Evolutionary conservation across 2,329 filamentous ascomycete species (phyloP).

Genomic region (Fusarium compactum): DNA sequence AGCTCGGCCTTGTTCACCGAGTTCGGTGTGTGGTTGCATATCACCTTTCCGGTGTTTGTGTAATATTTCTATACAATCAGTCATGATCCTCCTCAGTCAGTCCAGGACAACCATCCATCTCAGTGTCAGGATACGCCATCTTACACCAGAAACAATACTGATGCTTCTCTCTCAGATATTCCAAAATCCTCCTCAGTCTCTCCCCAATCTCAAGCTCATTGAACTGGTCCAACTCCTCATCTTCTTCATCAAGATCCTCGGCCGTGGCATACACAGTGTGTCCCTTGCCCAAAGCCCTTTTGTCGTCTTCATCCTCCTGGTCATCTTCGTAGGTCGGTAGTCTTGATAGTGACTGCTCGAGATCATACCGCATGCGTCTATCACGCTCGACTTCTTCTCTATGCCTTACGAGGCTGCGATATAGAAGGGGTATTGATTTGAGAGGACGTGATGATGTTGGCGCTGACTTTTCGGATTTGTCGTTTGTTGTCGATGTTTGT

Average conservation of each 20-base stretch:
- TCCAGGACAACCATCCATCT: conserved; percentile 91
- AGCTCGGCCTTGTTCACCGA: not conserved
- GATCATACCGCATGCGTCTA: conserved; percentile 71
- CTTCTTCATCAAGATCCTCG: conserved; percentile 80
- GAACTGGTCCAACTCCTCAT: conserved; percentile 84
- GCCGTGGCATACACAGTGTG: conserved; percentile 68
- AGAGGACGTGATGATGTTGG: conserved; percentile 64
- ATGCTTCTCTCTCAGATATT: conserved; percentile 76
- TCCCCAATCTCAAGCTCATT: conserved; percentile 75
- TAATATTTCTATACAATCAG: conserved; percentile 31
- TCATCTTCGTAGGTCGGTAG: conserved; percentile 77
- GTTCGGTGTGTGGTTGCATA: not conserved
- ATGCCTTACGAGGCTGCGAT: conserved; percentile 78
- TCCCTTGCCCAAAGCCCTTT: conserved; percentile 72
- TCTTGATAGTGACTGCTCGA: conserved; percentile 72
- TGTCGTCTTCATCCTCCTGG: conserved; percentile 79
- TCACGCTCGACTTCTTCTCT: conserved; percentile 79
- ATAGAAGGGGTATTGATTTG: conserved; percentile 80
- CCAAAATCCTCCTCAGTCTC: conserved; percentile 73
- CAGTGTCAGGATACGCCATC: conserved; percentile 76
- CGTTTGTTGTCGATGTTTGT: conserved; percentile 25
- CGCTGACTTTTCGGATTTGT: conserved; percentile 47
- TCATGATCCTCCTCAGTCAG: conserved; percentile 85
- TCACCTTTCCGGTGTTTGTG: not conserved
- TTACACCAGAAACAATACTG: conserved; percentile 98